A percentile compares a stretch with the other conserved stretches of the same genome.
These are phyloP conservation scores for Ophiocordyceps sinensis DNA, from an alignment of 2,329 filamentous ascomycete species.

Conservation along the genomic window DNA sequence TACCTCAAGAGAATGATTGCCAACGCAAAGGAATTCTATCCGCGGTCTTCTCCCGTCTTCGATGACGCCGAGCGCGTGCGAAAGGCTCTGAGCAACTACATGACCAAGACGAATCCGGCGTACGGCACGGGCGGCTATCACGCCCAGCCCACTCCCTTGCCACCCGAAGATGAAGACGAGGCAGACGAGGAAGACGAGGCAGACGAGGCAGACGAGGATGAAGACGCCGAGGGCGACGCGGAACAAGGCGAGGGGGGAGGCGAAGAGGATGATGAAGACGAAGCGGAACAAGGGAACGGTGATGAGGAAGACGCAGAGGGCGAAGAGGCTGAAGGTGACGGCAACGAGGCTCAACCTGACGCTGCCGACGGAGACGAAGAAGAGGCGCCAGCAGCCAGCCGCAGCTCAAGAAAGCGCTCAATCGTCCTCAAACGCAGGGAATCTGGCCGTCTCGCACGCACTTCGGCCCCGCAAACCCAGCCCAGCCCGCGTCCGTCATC, in stretches of 20 bases:
- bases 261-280: constrained; percentile 17
- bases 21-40: constrained; percentile 77
- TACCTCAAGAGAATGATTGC: constrained; percentile 79
- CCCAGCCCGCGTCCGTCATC: constrained; percentile 20
- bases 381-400: constrained; percentile 13
- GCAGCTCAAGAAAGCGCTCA: constrained; percentile 19
- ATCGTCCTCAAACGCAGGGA: constrained; percentile 24
- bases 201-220: constrained; percentile 14
- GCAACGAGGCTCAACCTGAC: constrained; percentile 6
- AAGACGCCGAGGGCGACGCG: constrained; percentile 13
- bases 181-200: constrained; percentile 15
- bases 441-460: constrained; percentile 20
- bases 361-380: constrained; percentile 14
- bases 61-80: constrained; percentile 77
- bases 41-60: constrained; percentile 55
- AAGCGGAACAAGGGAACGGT: neutral
- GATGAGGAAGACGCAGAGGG: neutral
- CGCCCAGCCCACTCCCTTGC: constrained; percentile 60
- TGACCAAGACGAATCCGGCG: constrained; percentile 75
- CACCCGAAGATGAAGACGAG: constrained; percentile 21
- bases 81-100: constrained; percentile 76
- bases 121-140: constrained; percentile 56
- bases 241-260: constrained; percentile 17
- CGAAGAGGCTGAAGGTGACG: constrained; percentile 5
- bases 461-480: constrained; percentile 14